Conservation (phyloP, 352 stramenopile genomes). For the Globisporangium rhizosaccharum region DNA sequence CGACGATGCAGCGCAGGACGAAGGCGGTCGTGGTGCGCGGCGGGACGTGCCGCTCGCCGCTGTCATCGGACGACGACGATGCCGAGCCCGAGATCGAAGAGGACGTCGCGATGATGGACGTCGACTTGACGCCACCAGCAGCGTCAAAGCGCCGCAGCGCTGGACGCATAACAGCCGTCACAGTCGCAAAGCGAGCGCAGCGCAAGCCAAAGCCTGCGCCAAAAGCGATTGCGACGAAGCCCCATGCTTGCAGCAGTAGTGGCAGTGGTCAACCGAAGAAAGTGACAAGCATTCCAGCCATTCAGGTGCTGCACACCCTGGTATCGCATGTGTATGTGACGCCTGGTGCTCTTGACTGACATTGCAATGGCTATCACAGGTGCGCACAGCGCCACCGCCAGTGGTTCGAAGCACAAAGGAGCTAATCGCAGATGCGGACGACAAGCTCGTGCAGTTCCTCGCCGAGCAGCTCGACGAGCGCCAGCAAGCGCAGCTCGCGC, state of each 20-base stretch:
- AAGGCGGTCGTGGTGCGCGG: neutral
- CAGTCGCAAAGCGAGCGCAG: slow-evolving; percentile 1
- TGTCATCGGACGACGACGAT: slow-evolving; percentile 39
- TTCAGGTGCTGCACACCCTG: slow-evolving; percentile 2
- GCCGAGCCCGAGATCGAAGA: slow-evolving; percentile 13
- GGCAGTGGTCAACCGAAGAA: slow-evolving; percentile 2
- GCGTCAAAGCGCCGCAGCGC: slow-evolving; percentile 2
- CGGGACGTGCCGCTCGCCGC: slow-evolving; percentile 42
- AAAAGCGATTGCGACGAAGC: neutral
- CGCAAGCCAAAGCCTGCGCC: slow-evolving; percentile 9
- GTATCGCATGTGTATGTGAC: neutral
- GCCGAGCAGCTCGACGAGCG: slow-evolving; percentile 36
- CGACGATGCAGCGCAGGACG: neutral
- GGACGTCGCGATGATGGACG: slow-evolving; percentile 4
- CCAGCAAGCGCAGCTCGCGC: slow-evolving; percentile 40
- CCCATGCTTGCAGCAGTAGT: neutral
- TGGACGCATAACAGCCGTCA: neutral
- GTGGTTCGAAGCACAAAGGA: slow-evolving; percentile 30
- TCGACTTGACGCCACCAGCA: neutral
- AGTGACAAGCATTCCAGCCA: neutral
- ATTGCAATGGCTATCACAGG: neutral
- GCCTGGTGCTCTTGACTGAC: neutral
- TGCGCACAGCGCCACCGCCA: neutral
- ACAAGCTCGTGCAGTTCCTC: slow-evolving; percentile 53
- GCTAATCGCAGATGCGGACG: slow-evolving; percentile 34